Evolutionary conservation across 768 basidiomycete species (phyloP), one percentile per base, ranked within the genome.

Genomic region (Tulasnella sp.): DNA sequence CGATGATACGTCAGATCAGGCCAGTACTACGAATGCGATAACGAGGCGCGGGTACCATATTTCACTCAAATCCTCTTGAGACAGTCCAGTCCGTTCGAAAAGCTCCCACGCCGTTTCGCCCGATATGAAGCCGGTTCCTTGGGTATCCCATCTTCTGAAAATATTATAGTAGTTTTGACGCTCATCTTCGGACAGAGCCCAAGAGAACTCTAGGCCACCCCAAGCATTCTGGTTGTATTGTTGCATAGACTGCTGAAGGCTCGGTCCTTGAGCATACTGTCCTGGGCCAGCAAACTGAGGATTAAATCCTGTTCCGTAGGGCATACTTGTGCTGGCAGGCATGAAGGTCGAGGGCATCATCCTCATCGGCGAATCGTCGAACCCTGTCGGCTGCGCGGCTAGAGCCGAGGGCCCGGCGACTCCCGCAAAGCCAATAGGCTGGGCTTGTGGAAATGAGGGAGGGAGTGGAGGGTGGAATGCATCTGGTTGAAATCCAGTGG

Each of bases 141-240:
- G 86, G 0, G 89, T 83, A 81, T 98, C 97, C 97, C 97, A 99
- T n/a, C 93, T 91, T 77, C 97, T 87, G 85, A 99, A 99, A 80
- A 99, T 96, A 80, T 92, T 88, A 82, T 99, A 93, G 80, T 99
- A 99, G 79, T 91, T 91, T 85, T 97, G 97, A 87, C 96, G 96
- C 86, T 99, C 97, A 6, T 89, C 87, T 82, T 93, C 92, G 5
- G 89, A 89, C 73, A 98, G 84, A 0, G 90, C 88, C 97, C 97
- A 99, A 0, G 94, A 89, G 49, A 97, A 86, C 80, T 88, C 89
- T 37, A 90, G 90, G 19, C 88, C 84, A 1, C 89, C 87, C 19
- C 92, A 91, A 36, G 89, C 88, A 22, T 88, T 85, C 82, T 94
- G 90, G 80, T 94, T 93, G 77, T 94, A 89, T 81, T 95, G 92